Evolutionary conservation across 805 yeast genomes (phyloP), one percentile per base, ranked within the genome.

Genomic region (Pichia deserticola): DNA sequence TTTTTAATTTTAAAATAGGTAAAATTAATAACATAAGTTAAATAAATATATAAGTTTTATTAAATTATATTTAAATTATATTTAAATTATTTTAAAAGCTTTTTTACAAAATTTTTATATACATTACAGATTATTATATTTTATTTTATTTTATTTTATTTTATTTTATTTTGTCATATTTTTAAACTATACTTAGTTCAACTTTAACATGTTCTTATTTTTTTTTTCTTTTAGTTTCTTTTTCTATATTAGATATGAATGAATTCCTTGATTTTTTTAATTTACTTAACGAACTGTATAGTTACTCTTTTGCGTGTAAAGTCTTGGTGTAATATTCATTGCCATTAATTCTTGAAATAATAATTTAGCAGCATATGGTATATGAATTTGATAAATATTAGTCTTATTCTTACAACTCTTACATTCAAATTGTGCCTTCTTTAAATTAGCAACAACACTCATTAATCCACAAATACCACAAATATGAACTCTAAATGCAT

Each of bases 261-360:
- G 20, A 20, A 20, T 20, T 20, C 20, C 20, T 20, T 20, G 20
- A 20, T 20, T 20, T 20, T 20, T 27, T 7, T 13, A n/a, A 5
- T 7, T 44, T 25, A n/a, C 36, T 54, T 49, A 60, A 54, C 67
- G 63, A 45, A 61, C 64, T 44, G 65, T 58, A 33, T 58, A 56
- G 42, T 68, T 68, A 20, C 69, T 62, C 56, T 63, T 63, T 42
- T 92, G 97, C n/a, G 98, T 89, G 70, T 92, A 92, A 74, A 92
- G 71, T 72, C 99, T 83, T 49, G 98, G 99, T 25, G 97, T 86
- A 62, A 93, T 93, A 70, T 93, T 93, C 99, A 93, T 93, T 40
- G 99, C 96, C 98, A 93, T 93, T 65, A 93, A 79, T 73, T 93
- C 99, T 74, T 93, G 99, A 89, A 93, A 93, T 67, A 93, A 74